Conservation (phyloP, 495 filamentous ascomycete species). For the Penicillium paxilli region DNA sequence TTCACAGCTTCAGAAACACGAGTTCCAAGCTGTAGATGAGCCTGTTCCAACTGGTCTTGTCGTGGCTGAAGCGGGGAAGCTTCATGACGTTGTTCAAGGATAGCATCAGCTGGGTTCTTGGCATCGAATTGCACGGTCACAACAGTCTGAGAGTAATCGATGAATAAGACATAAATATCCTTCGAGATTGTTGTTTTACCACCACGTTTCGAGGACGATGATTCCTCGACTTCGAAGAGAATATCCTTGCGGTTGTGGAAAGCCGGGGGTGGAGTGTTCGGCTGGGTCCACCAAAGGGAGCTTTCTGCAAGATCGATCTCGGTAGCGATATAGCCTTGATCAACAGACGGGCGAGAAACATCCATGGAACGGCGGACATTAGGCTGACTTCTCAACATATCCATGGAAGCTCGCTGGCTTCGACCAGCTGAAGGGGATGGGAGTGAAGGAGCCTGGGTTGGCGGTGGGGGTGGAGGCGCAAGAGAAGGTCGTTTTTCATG, state of each 20-base stretch:
- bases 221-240: conserved; percentile 80
- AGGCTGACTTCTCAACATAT: conserved; percentile 54
- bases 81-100: conserved; percentile 85
- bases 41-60: conserved; percentile 91
- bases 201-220: conserved; percentile 63
- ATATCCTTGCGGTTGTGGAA: conserved; percentile 84
- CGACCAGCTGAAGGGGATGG: conserved; percentile 44
- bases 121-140: conserved; percentile 79
- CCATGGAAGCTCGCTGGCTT: conserved; percentile 65
- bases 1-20: conserved; percentile 68
- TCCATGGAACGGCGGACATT: conserved; percentile 73
- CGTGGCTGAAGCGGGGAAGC: conserved; percentile 75
- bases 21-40: conserved; percentile 73
- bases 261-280: conserved; percentile 69
- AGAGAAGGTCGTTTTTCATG: conserved; percentile 30
- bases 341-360: conserved; percentile 60
- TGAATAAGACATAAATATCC: conserved; percentile 81
- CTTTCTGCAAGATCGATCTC: conserved; percentile 76
- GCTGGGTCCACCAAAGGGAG: conserved; percentile 82
- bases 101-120: conserved; percentile 67
- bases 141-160: conserved; percentile 94
- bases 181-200: conserved; percentile 71
- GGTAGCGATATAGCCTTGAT: conserved; percentile 79
- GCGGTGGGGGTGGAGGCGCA: conserved; percentile 32
- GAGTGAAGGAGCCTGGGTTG: conserved; percentile 38